Conservation (phyloP, 495 filamentous ascomycete genomes). For the Aspergillus cavernicola region DNA sequence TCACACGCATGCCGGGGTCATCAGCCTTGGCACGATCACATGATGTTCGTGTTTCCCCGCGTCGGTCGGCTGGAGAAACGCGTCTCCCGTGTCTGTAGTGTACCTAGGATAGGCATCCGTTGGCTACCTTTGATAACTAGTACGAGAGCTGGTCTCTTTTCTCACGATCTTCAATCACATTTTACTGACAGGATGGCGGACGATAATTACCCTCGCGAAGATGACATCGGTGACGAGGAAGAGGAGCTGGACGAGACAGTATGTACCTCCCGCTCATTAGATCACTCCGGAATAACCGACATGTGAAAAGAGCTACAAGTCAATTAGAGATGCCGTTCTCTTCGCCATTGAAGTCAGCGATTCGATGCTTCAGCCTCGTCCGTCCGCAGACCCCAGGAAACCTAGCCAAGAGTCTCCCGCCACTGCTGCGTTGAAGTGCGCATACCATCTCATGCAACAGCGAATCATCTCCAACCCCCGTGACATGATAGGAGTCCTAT, state of each 20-base stretch:
- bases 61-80: slow-evolving; percentile 18
- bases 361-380: slow-evolving; percentile 78
- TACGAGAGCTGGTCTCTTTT: slow-evolving; percentile 1
- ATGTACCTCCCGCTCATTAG: slow-evolving; percentile 18
- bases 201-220: slow-evolving; percentile 37
- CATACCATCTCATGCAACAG: slow-evolving; percentile 93
- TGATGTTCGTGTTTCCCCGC: slow-evolving; percentile 39
- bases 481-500: slow-evolving; percentile 96
- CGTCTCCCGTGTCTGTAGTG: slow-evolving; percentile 11
- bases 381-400: slow-evolving; percentile 64
- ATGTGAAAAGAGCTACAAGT: slow-evolving; percentile 71
- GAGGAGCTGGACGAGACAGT: slow-evolving; percentile 74
- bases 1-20: slow-evolving; percentile 25
- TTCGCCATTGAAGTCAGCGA: slow-evolving; percentile 92
- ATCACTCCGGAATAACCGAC: not conserved
- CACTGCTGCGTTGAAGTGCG: slow-evolving; percentile 86
- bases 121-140: not conserved
- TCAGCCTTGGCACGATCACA: slow-evolving; percentile 30
- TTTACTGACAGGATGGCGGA: slow-evolving; percentile 38
- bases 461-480: slow-evolving; percentile 94
- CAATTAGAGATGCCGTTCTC: slow-evolving; percentile 91
- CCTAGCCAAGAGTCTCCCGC: slow-evolving; percentile 65
- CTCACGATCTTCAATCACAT: not conserved
- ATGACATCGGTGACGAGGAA: slow-evolving; percentile 60
- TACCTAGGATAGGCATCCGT: slow-evolving; percentile 11